Evolutionary conservation across 208 protist species (phyloP), one percentile per base, ranked within the genome.

Genomic region (Lotmaria passim): DNA sequence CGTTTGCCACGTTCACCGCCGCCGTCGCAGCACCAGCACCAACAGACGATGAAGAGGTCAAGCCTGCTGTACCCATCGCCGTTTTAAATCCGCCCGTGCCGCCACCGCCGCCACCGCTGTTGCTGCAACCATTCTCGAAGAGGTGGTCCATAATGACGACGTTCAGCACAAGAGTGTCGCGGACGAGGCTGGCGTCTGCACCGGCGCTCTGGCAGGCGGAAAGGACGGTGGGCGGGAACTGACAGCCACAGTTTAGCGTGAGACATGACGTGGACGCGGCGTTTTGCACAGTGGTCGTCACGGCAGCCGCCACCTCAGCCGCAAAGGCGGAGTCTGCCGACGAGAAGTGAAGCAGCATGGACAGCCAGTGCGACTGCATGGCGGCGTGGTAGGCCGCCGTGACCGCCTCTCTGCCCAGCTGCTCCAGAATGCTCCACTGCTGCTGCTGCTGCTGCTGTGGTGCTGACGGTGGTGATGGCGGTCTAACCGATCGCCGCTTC

Each of bases 151-250:
- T 64, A 23, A 59, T 46, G 26, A 77, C 71, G 2, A 77, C 50
- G 64, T 69, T 77, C 31, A 77, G 15, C 24, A 77, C 71, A 7
- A 77, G n/a, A 5, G 50, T 77, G 64, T 77, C 71, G 41, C 38
- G 46, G 33, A 70, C 31, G 63, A 46, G 46, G 21, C 71, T 31
- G 0, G 24, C 39, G 8, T 62, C 17, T 34, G 36, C 51, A 19
- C 55, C 46, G 10, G 57, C 39, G 41, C 34, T 19, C 36, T 31
- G 63, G 36, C 56, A 77, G 10, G 63, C 71, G 2, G 55, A 51
- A 34, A 66, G 57, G 34, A 77, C 63, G 7, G 59, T 34, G 4
- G 34, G 38, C 10, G 60, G 56, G 34, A 47, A 77, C 19, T 47
- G 47, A 34, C 71, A 77, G 3, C 71, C 71, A 7, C 50, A 8